Conservation (phyloP, 208 protist genomes). For the Zelonia costaricensis region DNA sequence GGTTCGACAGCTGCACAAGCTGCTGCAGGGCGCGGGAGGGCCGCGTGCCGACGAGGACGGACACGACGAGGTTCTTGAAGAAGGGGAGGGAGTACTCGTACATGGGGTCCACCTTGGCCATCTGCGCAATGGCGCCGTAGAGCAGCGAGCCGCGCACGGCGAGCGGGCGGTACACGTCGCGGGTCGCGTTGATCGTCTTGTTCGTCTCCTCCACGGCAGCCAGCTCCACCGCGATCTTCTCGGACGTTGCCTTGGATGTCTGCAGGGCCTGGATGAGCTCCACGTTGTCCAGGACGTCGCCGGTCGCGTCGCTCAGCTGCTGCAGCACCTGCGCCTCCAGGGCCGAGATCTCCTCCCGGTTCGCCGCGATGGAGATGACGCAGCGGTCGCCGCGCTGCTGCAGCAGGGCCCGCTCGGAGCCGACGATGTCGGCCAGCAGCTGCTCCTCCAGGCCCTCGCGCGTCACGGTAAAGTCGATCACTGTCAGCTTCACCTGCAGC, state of each 20-base stretch:
- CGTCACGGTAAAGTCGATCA: conserved; percentile 95
- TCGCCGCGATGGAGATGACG: conserved; percentile 92
- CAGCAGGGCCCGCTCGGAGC: conserved; percentile 85
- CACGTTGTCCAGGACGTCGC: conserved; percentile 96
- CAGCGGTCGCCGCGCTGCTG: conserved; percentile 88
- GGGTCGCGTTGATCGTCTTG: conserved; percentile 89
- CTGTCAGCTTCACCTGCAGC: conserved; percentile 92
- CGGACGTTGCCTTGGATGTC: conserved; percentile 90
- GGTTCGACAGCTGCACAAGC: not conserved
- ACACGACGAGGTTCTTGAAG: conserved; percentile 91
- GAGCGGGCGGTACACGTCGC: conserved; percentile 90
- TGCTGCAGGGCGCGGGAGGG: conserved; percentile 3
- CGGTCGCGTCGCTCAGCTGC: conserved; percentile 90
- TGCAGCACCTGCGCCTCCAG: conserved; percentile 94
- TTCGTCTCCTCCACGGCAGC: conserved; percentile 92
- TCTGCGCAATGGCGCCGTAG: conserved; percentile 94
- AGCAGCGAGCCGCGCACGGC: conserved; percentile 94
- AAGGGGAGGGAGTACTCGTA: conserved; percentile 93
- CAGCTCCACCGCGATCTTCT: conserved; percentile 89
- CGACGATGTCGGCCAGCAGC: conserved; percentile 90
- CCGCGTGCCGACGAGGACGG: conserved; percentile 77
- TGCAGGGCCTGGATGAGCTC: conserved; percentile 93
- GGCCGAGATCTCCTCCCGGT: conserved; percentile 91
- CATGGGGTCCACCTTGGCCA: conserved; percentile 92
- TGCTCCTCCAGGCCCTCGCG: conserved; percentile 92